phyloP scores from a whole-genome alignment of 2,329 filamentous ascomycete genomes.

The Huntiella omanensis region DNA sequence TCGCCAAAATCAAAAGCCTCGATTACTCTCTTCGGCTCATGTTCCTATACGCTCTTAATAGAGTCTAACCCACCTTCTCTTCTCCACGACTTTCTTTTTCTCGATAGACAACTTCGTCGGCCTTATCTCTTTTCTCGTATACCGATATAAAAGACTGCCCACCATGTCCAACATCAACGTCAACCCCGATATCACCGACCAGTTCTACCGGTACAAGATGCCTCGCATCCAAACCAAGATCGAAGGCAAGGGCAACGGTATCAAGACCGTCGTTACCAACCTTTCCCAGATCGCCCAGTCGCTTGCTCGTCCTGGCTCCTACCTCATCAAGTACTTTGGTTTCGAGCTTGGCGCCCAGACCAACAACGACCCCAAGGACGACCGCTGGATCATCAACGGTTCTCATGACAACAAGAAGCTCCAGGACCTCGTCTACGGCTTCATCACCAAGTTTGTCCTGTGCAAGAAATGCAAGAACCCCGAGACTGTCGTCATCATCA shows the following conservation, averaged over 20 bases:
- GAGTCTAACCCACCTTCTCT: conserved; percentile 15
- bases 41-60: conserved; percentile 12
- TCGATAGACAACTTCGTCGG: background rate
- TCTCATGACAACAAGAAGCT: conserved; percentile 89
- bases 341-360: conserved; percentile 98
- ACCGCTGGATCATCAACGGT: conserved; percentile 99
- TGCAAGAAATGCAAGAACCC: conserved; percentile 99
- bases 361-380: conserved; percentile 90
- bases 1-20: conserved; percentile 33
- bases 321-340: conserved; percentile 99
- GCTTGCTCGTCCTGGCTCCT: conserved; percentile 76
- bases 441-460: conserved; percentile 96
- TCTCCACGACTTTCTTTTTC: conserved; percentile 11
- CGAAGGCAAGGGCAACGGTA: conserved; percentile 98
- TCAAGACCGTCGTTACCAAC: conserved; percentile 97
- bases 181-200: conserved; percentile 91
- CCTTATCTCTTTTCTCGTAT: background rate
- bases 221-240: conserved; percentile 97
- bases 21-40: conserved; percentile 22
- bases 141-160: conserved; percentile 19
- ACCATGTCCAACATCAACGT: conserved; percentile 97
- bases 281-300: conserved; percentile 83
- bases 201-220: conserved; percentile 99
- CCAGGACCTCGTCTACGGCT: conserved; percentile 94
- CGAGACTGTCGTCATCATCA: conserved; percentile 90